A percentile compares a stretch with the other conserved stretches of the same genome.
Evolutionary conservation across 2,329 filamentous ascomycete genomes (phyloP).

Genomic region (Tolypocladium cylindrosporum): DNA sequence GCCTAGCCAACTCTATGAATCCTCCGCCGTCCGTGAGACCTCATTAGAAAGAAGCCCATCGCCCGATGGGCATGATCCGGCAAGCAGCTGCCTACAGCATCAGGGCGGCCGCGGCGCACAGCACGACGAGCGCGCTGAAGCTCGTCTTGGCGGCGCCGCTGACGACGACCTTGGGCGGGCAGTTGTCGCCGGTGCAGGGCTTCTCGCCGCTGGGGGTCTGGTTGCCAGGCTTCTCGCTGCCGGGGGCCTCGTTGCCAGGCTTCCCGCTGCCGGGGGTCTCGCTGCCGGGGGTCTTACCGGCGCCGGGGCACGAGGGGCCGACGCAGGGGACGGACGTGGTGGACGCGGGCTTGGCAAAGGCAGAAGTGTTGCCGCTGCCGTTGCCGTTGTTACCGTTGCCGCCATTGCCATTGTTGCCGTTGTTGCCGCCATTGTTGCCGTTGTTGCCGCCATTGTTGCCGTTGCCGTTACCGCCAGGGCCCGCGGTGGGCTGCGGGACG

Average conservation of each 20-base stretch:
- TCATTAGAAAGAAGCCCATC: not conserved
- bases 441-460: not conserved
- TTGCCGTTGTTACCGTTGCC: not conserved
- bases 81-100: slow-evolving; percentile 7
- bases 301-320: not conserved
- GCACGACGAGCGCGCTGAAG: slow-evolving; percentile 9
- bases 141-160: slow-evolving; percentile 10
- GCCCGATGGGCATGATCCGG: not conserved
- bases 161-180: slow-evolving; percentile 1
- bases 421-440: not conserved
- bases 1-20: not conserved
- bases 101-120: slow-evolving; percentile 10
- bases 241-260: no score
- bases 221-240: no score
- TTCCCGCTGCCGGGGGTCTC: not conserved
- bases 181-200: slow-evolving; percentile 5
- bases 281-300: not conserved
- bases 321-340: not conserved
- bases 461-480: not conserved
- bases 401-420: not conserved
- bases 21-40: not conserved
- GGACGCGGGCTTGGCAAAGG: not conserved
- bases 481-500: not conserved
- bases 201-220: not conserved
- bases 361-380: not conserved